Evolutionary conservation across 805 yeast genomes (phyloP), one percentile per base, ranked within the genome.

Genomic region (Brettanomyces custersianus): DNA sequence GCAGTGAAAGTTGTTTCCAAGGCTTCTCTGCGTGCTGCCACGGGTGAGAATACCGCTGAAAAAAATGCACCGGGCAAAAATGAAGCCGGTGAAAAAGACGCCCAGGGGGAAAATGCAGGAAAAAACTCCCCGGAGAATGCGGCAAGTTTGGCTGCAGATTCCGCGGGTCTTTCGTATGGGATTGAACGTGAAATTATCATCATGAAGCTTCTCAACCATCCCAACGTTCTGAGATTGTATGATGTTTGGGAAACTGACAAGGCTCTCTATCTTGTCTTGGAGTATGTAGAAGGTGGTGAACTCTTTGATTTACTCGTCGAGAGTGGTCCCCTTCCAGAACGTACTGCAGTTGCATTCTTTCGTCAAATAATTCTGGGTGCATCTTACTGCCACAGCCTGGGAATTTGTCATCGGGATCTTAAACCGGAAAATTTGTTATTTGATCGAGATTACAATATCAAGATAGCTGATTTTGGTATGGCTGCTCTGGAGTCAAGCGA

Each of bases 401-500:
- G 78, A 46, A 79, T 82, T 35, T 81, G 80, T 38, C 92, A 82
- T 52, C 67, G 86, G 45, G 92, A 82, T 55, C 68, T 82, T 45
- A 82, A 82, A 54, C 92, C 92, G 2, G 92, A 82, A 53, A 82
- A 82, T 46, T 68, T 82, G 19, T 57, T 82, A 35, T 65, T 88
- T 29, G 97, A 88, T 62, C 78, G 80, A 53, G 72, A 85, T 55
- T 74, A 79, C 43, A 87, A 86, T 57, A 88, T 92, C 57, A 92
- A 92, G 58, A 86, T 92, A 46, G 98, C 98, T 8, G 98, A 92
- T 60, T 92, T 92, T 56, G 98, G 98, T 23, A 92, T 92, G 98
- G 98, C 98, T 13, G 97, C 98, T 5, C 64, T 92, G 31, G 97
- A 92, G 57, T 54, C 64, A n/a, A 73, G 72, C 36, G 90, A 79